These are phyloP conservation scores for Hypoxylon crocopeplum DNA, from an alignment of 495 filamentous ascomycete genomes.

Conservation along the genomic window DNA sequence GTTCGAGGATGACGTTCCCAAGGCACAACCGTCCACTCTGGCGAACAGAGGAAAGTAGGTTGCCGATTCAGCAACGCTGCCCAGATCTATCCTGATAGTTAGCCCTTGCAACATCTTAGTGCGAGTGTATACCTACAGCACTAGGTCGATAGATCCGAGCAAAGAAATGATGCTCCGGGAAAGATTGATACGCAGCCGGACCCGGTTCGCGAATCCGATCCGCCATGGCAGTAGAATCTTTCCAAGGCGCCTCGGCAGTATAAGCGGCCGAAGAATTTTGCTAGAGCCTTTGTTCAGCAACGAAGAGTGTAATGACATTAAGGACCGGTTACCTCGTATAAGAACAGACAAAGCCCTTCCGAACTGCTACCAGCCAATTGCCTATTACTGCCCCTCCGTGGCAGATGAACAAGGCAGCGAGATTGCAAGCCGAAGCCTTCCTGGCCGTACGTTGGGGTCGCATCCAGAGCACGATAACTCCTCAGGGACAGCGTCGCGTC, in stretches of 20 bases:
- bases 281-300: conserved; percentile 7
- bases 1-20: conserved; percentile 54
- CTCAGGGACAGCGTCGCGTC: conserved; percentile 21
- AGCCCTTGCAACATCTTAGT: conserved; percentile 2
- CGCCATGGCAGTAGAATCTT: conserved; percentile 29
- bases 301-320: not conserved
- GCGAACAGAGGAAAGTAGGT: conserved; percentile 49
- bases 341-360: conserved; percentile 50
- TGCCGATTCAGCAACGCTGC: conserved; percentile 52
- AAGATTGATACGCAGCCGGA: conserved; percentile 46
- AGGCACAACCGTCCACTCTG: conserved; percentile 53
- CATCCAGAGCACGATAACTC: conserved; percentile 29
- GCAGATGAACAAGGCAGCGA: conserved; percentile 45
- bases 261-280: conserved; percentile 42
- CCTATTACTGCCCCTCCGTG: conserved; percentile 21
- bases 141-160: conserved; percentile 53
- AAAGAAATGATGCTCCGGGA: conserved; percentile 58
- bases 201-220: conserved; percentile 48
- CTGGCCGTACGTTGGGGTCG: conserved; percentile 35
- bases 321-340: conserved; percentile 50
- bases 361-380: not conserved
- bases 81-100: conserved; percentile 44
- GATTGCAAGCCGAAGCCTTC: conserved; percentile 48
- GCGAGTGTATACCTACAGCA: conserved; percentile 40
- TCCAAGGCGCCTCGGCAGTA: conserved; percentile 40